phyloP scores from a whole-genome alignment of 2,329 filamentous ascomycete genomes.

The Beauveria bassiana region DNA sequence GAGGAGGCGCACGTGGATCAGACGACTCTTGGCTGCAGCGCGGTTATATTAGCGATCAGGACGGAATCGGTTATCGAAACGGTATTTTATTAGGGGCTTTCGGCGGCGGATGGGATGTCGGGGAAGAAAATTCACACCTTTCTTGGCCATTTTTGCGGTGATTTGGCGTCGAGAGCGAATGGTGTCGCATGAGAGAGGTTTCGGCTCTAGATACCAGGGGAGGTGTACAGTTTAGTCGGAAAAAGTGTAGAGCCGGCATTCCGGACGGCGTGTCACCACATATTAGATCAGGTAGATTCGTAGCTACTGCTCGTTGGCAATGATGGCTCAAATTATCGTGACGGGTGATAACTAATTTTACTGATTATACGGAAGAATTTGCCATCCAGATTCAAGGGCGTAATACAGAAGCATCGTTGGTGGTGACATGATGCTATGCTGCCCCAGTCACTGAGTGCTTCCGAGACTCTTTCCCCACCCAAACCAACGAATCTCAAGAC shows the following conservation, averaged over 20 bases:
- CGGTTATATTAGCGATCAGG: neutral
- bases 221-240: neutral
- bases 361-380: no score
- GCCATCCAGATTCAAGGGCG: no score
- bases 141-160: slow-evolving; percentile 27
- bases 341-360: no score
- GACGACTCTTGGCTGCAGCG: slow-evolving; percentile 74
- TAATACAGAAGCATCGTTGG: no score
- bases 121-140: slow-evolving; percentile 18
- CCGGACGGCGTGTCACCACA: neutral
- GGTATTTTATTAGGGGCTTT: neutral
- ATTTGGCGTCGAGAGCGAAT: neutral
- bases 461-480: no score
- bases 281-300: no score
- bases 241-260: neutral
- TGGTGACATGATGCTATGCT: no score
- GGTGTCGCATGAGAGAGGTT: neutral
- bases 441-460: no score
- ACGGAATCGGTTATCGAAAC: no score
- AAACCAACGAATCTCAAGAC: no score
- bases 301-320: no score
- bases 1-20: slow-evolving; percentile 83
- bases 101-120: neutral
- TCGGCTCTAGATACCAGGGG: neutral
- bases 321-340: no score